Percentiles rank a stretch among this genome's conserved stretches.
phyloP scores from a whole-genome alignment of 805 yeast species.

The Barnettozyma siamensis region DNA sequence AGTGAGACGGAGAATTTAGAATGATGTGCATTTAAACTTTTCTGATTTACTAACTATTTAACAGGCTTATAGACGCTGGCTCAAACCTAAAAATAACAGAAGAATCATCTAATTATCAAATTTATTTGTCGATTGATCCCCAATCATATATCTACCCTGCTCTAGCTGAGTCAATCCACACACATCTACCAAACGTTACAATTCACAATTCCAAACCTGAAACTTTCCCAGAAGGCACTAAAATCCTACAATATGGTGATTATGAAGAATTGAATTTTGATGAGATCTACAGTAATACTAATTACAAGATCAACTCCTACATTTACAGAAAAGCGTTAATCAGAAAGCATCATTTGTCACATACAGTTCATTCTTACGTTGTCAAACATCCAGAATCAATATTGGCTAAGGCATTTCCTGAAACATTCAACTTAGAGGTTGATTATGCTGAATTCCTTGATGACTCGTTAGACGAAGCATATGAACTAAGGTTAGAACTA shows the following conservation, averaged over 20 bases:
- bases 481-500: conserved; percentile 78
- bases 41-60: no score
- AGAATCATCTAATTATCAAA: background rate
- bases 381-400: conserved; percentile 72
- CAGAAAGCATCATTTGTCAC: conserved; percentile 83
- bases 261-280: conserved; percentile 87
- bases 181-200: conserved; percentile 29
- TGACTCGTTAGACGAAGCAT: conserved; percentile 87
- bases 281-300: conserved; percentile 36
- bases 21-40: no score
- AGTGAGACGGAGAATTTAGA: no score
- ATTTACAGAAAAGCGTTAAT: conserved; percentile 87
- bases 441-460: conserved; percentile 96
- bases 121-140: conserved; percentile 29
- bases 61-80: no score
- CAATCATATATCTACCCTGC: conserved; percentile 39
- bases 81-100: no score
- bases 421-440: conserved; percentile 72
- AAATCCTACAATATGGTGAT: conserved; percentile 75
- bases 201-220: background rate
- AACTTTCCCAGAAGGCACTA: conserved; percentile 14
- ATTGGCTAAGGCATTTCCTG: conserved; percentile 60
- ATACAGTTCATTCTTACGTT: conserved; percentile 67
- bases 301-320: conserved; percentile 70
- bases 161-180: conserved; percentile 26